phyloP scores from a whole-genome alignment of 306 rosid species.

The Rosa multiflora region DNA sequence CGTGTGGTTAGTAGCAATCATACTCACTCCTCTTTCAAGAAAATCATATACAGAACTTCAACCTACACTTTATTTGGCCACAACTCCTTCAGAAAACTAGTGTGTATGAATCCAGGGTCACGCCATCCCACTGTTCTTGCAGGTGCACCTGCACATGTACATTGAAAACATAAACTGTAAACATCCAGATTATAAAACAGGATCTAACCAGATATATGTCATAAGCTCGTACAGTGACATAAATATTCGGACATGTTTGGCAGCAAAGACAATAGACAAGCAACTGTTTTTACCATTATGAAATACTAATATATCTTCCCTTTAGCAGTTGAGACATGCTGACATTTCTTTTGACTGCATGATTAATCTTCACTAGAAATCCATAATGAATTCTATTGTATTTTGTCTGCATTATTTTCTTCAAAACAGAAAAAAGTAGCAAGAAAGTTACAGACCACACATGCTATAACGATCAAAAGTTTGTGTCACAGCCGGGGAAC shows the following conservation, averaged over 20 bases:
- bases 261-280: background rate
- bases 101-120: constrained; percentile 84
- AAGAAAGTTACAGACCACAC: constrained; percentile 51
- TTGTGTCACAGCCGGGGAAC: constrained; percentile 70
- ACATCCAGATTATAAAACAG: background rate
- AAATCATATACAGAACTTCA: background rate
- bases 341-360: background rate
- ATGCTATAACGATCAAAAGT: constrained; percentile 66
- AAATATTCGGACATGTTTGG: background rate
- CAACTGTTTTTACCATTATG: background rate
- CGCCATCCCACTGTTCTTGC: constrained; percentile 96
- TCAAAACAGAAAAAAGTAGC: background rate
- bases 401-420: background rate
- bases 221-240: background rate
- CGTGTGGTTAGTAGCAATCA: background rate
- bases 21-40: background rate
- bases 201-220: background rate
- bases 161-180: constrained; percentile 2
- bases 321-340: background rate
- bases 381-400: background rate
- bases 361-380: background rate
- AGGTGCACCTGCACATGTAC: constrained; percentile 61
- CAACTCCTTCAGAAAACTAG: constrained; percentile 79
- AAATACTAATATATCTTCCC: background rate
- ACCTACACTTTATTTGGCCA: constrained; percentile 77